Evolutionary conservation across 2,329 filamentous ascomycete genomes (phyloP).

Genomic region (Pestalotiopsis sp.): DNA sequence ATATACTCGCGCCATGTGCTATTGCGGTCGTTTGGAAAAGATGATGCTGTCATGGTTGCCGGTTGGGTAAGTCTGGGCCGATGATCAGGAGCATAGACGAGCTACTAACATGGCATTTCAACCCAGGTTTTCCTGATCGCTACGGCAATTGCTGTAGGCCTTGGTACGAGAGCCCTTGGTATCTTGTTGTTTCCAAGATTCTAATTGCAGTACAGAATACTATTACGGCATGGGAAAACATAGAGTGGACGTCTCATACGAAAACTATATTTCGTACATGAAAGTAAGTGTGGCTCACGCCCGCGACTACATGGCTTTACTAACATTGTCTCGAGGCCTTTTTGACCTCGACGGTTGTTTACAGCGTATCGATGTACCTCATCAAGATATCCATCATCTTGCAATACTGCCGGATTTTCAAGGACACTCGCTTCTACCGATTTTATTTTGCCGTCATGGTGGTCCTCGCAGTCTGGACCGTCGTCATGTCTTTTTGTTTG

Average conservation of each 20-base stretch:
- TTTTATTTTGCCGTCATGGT: conserved; percentile 5
- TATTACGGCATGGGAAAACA: conserved; percentile 6
- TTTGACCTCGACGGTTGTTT: not conserved
- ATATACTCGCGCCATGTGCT: conserved; percentile 4
- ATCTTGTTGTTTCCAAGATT: not conserved
- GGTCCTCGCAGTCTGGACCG: conserved; percentile 1
- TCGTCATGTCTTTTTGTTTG: not conserved
- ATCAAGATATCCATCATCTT: conserved; percentile 12
- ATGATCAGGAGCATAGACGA: not conserved
- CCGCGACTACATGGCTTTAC: not conserved
- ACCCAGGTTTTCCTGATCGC: not conserved
- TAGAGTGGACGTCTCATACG: not conserved
- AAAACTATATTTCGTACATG: conserved; percentile 1
- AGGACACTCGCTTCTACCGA: conserved; percentile 3
- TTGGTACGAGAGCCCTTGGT: not conserved
- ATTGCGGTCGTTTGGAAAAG: conserved; percentile 2
- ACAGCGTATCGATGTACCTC: conserved; percentile 10
- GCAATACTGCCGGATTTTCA: conserved; percentile 13
- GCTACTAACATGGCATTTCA: not conserved
- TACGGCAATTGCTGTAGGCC: not conserved
- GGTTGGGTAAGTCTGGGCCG: not conserved
- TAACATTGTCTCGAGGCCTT: conserved; percentile 1
- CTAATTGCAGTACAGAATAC: not conserved
- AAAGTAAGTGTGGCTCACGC: not conserved
- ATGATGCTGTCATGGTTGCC: not conserved